Base-by-base conservation (phyloP, 805 yeast species). In the Candida quercuum region DNA sequence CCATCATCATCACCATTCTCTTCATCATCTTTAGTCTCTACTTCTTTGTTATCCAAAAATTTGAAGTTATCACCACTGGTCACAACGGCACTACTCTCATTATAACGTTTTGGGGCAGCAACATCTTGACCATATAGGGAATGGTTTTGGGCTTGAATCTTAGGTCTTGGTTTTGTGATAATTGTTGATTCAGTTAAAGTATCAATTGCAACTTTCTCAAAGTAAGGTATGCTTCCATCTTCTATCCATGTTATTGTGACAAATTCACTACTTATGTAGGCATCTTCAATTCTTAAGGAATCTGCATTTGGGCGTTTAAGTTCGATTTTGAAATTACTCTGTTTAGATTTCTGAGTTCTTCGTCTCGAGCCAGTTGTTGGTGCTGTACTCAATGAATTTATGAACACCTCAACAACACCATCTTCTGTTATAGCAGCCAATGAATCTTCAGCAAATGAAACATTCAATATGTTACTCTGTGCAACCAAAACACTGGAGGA, bases 341-440 rank as follows among this genome's bases (percentile, higher is more conserved):
- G 71, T 39, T 73, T 71, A 2, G 89, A 78, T 47, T 74, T 45
- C 53, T 63, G 48, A 48, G 70, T 68, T 68, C 65, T 72, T 68
- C 64, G 71, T 62, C 57, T 71, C n/a, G 57, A 63, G 10, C 46
- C 49, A 15, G 46, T 41, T 13, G 38, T 17, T 6, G 40, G 45
- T 17, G 40, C 40, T 20, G 48, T 43, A 12, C 24, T 6, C 45
- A 65, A 64, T 5, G 88, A 82, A 47, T 78, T 69, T 36, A 68
- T 67, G 62, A 87, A 89, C 2, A 86, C 52, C 56, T 88, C 96
- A 7, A 85, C 65, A 11, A 59, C 51, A 6, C 96, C 96, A 41
- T 74, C 79, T 57, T 87, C 95, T 11, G 89, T 83, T 6, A 82
- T 65, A 0, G 76, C 81, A 3, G 74, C 64, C 15, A 81, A 55